Evolutionary conservation across 169 alveolate species (phyloP), one percentile per base, ranked within the genome.

Genomic region (Theileria annulata): DNA sequence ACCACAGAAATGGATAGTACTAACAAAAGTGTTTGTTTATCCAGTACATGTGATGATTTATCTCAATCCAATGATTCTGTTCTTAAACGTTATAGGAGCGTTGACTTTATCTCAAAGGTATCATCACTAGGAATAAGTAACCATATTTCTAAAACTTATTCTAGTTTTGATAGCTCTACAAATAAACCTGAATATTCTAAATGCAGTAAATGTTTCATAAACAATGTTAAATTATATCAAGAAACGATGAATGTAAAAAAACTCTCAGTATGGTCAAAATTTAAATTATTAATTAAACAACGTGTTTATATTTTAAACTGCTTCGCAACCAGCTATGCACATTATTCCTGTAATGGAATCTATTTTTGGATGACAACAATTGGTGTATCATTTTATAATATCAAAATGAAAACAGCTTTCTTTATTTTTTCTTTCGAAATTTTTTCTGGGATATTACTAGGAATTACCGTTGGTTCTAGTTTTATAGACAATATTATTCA

Each of bases 361-460:
- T 97, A 92, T 77, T 95, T 86, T 74, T 95, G 98, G 98, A 92
- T 92, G 71, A 95, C 98, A 5, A 93, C 90, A 83, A 82, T 89
- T 62, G 72, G 92, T 76, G 75, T 91, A 19, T 3, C 0, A 66
- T 19, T 71, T 49, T 8, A 72, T 30, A 19, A 58, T 84, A n/a
- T n/a, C n/a, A n/a, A 17, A 64, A 82, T 33, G 94, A 78, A 35
- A 92, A 90, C 17, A 78, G 91, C 51, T 79, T 92, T 54, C 82
- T 81, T 80, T 25, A 91, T 92, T 8, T 84, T 92, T 63, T 58
- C 88, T 25, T 93, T 91, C 33, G 92, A 90, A 56, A 75, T 93
- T 2, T 79, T 90, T 25, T 88, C 96, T 8, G 95, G 97, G 0
- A 96, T 96, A 0, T 75, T 93, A 19, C 62, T 87, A 0, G 97